These are phyloP conservation scores for Senna tora DNA, from an alignment of 306 rosid species.

Conservation along the genomic window DNA sequence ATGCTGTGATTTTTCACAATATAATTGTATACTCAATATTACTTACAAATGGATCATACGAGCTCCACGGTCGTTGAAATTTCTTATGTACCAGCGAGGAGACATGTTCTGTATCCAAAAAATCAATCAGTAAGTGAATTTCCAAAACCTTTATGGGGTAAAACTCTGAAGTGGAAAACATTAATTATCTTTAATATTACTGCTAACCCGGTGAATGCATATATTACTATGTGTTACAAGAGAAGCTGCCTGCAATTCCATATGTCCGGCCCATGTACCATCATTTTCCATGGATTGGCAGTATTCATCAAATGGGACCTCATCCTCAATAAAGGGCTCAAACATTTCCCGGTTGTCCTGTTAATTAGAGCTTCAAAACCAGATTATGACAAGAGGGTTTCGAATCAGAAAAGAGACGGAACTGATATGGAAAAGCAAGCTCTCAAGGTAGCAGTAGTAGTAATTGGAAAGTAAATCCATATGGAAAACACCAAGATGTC, in stretches of 20 bases:
- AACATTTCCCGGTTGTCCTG: conserved; percentile 76
- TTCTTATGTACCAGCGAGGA: conserved; percentile 89
- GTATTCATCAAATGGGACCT: conserved; percentile 76
- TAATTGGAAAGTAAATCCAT: not conserved
- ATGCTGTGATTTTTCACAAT: conserved; percentile 3
- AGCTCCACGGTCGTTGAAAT: conserved; percentile 61
- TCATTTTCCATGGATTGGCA: conserved; percentile 79
- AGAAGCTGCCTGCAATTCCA: conserved; percentile 94
- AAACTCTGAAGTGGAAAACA: conserved; percentile 21
- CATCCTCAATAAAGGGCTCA: conserved; percentile 93
- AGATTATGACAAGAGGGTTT: conserved; percentile 39
- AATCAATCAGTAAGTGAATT: conserved; percentile 32
- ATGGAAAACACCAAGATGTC: not conserved
- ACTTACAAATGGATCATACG: conserved; percentile 83
- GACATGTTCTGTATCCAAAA: conserved; percentile 64
- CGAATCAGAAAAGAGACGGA: conserved; percentile 19
- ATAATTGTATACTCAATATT: conserved; percentile 34
- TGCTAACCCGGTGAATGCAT: conserved; percentile 78
- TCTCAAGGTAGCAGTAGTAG: conserved; percentile 6
- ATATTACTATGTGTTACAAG: conserved; percentile 72
- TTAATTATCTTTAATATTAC: conserved; percentile 14
- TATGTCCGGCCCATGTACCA: conserved; percentile 91
- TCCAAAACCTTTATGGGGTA: conserved; percentile 20
- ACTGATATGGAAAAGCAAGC: conserved; percentile 22
- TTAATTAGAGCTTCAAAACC: conserved; percentile 44